These are phyloP conservation scores for Elsinoe perseae DNA, from an alignment of 2,329 filamentous ascomycete species.

Conservation along the genomic window DNA sequence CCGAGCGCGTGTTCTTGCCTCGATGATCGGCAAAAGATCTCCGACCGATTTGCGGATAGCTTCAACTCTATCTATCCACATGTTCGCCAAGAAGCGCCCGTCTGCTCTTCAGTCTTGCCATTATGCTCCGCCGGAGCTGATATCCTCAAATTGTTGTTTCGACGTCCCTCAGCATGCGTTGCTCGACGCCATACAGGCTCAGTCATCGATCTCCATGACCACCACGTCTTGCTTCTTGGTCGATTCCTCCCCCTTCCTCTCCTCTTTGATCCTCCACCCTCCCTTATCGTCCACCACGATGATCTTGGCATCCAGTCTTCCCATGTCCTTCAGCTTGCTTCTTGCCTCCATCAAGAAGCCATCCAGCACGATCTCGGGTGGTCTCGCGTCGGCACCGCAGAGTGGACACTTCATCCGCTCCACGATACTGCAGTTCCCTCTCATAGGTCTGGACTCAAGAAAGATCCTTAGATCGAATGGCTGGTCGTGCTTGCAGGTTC, in stretches of 20 bases:
- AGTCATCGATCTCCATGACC: conserved; percentile 7
- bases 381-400: conserved; percentile 69
- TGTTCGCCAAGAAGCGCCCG: background rate
- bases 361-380: conserved; percentile 62
- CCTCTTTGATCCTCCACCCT: conserved; percentile 46
- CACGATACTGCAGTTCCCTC: conserved; percentile 32
- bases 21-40: background rate
- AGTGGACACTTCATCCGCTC: conserved; percentile 85
- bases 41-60: background rate
- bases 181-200: no score
- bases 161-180: no score
- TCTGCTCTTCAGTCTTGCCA: no score
- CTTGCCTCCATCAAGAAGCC: conserved; percentile 62
- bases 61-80: background rate
- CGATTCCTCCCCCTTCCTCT: background rate
- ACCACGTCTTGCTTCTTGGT: background rate
- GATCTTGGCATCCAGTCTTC: conserved; percentile 41
- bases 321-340: conserved; percentile 31
- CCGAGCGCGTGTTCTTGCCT: background rate
- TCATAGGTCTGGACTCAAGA: conserved; percentile 54
- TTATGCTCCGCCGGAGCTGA: no score
- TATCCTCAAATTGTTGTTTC: no score
- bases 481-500: conserved; percentile 65
- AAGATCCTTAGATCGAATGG: conserved; percentile 87
- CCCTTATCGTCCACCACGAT: conserved; percentile 60